Evolutionary conservation across 768 basidiomycete genomes (phyloP), one percentile per base, ranked within the genome.

Genomic region (Amanita muscaria): DNA sequence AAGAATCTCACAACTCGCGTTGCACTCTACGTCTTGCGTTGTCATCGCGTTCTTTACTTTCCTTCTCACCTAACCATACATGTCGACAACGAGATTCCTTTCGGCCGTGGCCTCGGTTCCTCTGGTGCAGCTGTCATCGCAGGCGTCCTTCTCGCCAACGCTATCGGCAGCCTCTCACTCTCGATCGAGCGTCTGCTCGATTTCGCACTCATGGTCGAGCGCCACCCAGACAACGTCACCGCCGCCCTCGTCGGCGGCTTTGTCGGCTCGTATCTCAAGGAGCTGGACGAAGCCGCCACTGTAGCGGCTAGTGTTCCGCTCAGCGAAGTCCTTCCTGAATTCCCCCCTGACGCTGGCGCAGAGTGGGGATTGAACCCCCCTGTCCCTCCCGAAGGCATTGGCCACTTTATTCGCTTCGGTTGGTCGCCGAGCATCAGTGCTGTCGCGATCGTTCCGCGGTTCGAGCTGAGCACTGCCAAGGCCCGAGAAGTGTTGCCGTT

Each of bases 81-180:
- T 57, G 83, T 73, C 29, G 66, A 84, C 62, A 99, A 99, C 63
- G 79, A 93, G 63, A 97, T 99, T 55, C 96, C 96, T 2, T 99
- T 99, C 58, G 94, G 96, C 10, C 86, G 96, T 44, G 96, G 96
- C 9, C 73, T 99, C 40, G 96, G 96, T 38, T 98, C 94, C 0
- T 98, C 96, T 1, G 94, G 94, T 11, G 96, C 96, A 3, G 94
- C 96, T n/a, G 96, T 99, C 55, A 88, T 99, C 56, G 94, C 92
- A 1, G 96, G 96, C 32, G 92, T 96, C 25, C 73, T 94, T 24
- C 77, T 99, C 35, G 96, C 83, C 27, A 76, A 91, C 57, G 72
- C 78, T n/a, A 70, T 98, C 18, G 94, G 88, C 12, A 52, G 74
- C 14, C 75, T 98, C 49, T 58, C 72, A 18, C 78, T 98, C 9